Percentiles rank a stretch among this genome's conserved stretches.
These are phyloP conservation scores for Xylaria hypoxylon DNA, from an alignment of 2,329 filamentous ascomycete species.

Conservation along the genomic window DNA sequence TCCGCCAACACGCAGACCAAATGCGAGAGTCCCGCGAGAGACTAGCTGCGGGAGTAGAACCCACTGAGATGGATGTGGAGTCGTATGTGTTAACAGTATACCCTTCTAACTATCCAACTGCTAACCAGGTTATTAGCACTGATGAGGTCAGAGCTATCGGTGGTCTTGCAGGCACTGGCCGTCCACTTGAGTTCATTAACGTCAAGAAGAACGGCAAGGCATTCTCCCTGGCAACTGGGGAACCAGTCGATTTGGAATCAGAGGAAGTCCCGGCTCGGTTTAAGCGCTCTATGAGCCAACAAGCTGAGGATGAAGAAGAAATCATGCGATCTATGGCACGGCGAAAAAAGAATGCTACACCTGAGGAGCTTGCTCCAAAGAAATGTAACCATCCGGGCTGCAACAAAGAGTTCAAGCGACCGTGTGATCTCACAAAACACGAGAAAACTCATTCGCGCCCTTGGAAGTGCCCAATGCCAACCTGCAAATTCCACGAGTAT, in stretches of 20 bases:
- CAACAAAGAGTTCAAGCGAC: slow-evolving; percentile 92
- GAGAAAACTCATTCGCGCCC: slow-evolving; percentile 97
- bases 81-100: slow-evolving; percentile 59
- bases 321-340: slow-evolving; percentile 94
- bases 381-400: slow-evolving; percentile 81
- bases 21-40: slow-evolving; percentile 80
- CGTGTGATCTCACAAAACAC: slow-evolving; percentile 98
- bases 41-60: slow-evolving; percentile 62
- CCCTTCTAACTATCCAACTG: slow-evolving; percentile 13
- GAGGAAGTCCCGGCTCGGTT: slow-evolving; percentile 64
- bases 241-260: slow-evolving; percentile 67
- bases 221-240: slow-evolving; percentile 79
- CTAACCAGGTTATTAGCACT: slow-evolving; percentile 52
- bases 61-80: slow-evolving; percentile 69
- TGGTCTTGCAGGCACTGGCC: slow-evolving; percentile 83
- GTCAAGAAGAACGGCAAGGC: slow-evolving; percentile 83
- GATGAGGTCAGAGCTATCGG: slow-evolving; percentile 85
- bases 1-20: slow-evolving; percentile 87
- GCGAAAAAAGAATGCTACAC: slow-evolving; percentile 90
- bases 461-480: slow-evolving; percentile 86
- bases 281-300: slow-evolving; percentile 75
- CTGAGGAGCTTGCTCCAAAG: slow-evolving; percentile 84
- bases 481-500: slow-evolving; percentile 89
- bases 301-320: slow-evolving; percentile 81
- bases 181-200: slow-evolving; percentile 84